Base-by-base conservation (phyloP, 73 alveolate species). In the Paramecium biaurelia region DNA sequence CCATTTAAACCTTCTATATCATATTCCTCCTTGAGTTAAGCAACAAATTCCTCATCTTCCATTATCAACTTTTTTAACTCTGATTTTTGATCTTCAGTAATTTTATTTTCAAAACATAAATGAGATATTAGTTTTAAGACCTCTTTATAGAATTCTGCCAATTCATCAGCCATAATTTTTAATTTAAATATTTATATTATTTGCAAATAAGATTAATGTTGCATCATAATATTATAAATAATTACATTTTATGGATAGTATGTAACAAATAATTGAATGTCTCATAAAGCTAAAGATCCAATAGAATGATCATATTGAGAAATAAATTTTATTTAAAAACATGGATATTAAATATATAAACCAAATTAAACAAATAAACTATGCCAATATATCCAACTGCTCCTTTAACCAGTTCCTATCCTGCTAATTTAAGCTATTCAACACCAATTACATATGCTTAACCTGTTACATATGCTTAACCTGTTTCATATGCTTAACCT, bases 161-260 rank as follows among this genome's bases (percentile, higher is more conserved):
- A 72, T 35, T 72, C 86, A 32, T 72, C 86, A 72, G 59, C 58
- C 86, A 72, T 72, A 35, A 63, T 63, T 63, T 63, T 63, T 63
- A 63, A 63, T 63, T 63, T 53, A 53, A 53, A 53, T 53, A 53
- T 53, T 53, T 53, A 53, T 53, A 53, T 53, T 53, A 53, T 53
- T 15, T 18, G 34, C 30, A 53, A 18, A 53, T 53, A 1, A 53
- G 34, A n/a, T 18, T 53, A 53, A 53, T 53, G 30, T 53, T 53
- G 68, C 68, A 53, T 53, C 68, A 53, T n/a, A 53, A 18, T 15
- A 53, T 53, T 53, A 53, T 53, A 53, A 53, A 18, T 53, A 53
- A 53, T 53, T 53, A 9, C 68, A 53, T 53, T 18, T 53, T 15
- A 18, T 53, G 3, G 28, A 53, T 53, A 53, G 68, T 53, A 53